A percentile compares a stretch with the other conserved stretches of the same genome.
Conservation (phyloP, 2,329 filamentous ascomycete genomes). For the Arachnomyces sp. region DNA sequence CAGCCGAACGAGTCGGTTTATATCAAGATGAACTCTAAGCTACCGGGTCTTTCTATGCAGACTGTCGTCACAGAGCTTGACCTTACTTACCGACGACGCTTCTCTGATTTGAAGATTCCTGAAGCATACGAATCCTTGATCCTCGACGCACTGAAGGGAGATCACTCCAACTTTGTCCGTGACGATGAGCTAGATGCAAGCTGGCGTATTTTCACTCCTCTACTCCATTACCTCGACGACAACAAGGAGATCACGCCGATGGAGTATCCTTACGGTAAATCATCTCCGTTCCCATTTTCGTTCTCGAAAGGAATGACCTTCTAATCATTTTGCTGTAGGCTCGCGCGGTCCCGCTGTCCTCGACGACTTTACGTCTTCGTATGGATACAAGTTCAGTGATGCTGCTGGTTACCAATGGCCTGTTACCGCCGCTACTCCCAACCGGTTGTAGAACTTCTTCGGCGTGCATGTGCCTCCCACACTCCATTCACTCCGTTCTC, state of each 20-base stretch:
- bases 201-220: slow-evolving; percentile 97
- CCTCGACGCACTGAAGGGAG: slow-evolving; percentile 93
- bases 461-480: background rate
- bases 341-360: slow-evolving; percentile 93
- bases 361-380: slow-evolving; percentile 96
- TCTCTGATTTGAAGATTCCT: slow-evolving; percentile 98
- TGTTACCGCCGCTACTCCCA: slow-evolving; percentile 60
- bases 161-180: slow-evolving; percentile 98
- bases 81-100: slow-evolving; percentile 92
- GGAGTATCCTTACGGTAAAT: slow-evolving; percentile 94
- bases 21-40: slow-evolving; percentile 99
- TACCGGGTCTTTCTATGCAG: slow-evolving; percentile 97
- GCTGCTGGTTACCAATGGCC: slow-evolving; percentile 95
- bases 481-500: too few species aligned
- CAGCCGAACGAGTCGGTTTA: slow-evolving; percentile 99
- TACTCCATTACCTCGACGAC: slow-evolving; percentile 95
- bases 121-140: slow-evolving; percentile 98
- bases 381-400: slow-evolving; percentile 98
- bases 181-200: slow-evolving; percentile 94
- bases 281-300: background rate
- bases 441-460: slow-evolving; percentile 62
- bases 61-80: slow-evolving; percentile 98
- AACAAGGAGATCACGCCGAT: slow-evolving; percentile 99
- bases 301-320: background rate
- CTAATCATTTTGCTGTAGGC: slow-evolving; percentile 47